Conservation (phyloP, 169 alveolate genomes). For the Plasmodium chabaudi region DNA sequence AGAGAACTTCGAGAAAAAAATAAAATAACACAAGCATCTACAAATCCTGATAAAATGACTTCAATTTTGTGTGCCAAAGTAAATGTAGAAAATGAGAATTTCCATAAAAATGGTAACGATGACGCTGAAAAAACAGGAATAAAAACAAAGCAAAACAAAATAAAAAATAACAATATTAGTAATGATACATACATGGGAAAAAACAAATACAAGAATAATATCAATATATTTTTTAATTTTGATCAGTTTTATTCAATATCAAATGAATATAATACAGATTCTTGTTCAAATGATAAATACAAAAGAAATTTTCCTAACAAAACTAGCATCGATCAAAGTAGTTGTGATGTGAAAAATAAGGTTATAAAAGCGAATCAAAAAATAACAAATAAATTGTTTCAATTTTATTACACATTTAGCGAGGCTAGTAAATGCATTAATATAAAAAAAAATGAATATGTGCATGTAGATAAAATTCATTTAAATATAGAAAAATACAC, state of each 20-base stretch:
- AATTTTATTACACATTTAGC: constrained; percentile 7
- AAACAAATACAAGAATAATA: neutral
- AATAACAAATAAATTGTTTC: neutral
- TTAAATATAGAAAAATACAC: constrained; percentile 66
- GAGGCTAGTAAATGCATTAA: constrained; percentile 25
- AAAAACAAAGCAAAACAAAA: constrained; percentile 1
- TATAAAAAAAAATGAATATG: constrained; percentile 42
- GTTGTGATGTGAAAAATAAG: too few relatives aligned
- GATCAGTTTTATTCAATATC: too few relatives aligned
- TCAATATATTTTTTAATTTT: neutral
- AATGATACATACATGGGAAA: neutral
- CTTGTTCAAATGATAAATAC: too few relatives aligned
- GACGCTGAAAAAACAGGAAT: neutral
- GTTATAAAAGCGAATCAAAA: neutral
- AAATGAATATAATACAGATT: neutral
- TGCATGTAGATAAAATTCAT: constrained; percentile 71
- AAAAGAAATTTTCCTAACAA: too few relatives aligned
- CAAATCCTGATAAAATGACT: too few relatives aligned
- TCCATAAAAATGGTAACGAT: neutral
- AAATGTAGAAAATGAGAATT: neutral
- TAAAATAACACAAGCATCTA: too few relatives aligned
- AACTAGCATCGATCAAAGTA: too few relatives aligned
- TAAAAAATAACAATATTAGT: neutral
- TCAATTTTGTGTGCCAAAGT: neutral
- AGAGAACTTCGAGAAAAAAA: too few relatives aligned